Base-by-base conservation (phyloP, 768 basidiomycete genomes). In the Kwoniella pini region DNA sequence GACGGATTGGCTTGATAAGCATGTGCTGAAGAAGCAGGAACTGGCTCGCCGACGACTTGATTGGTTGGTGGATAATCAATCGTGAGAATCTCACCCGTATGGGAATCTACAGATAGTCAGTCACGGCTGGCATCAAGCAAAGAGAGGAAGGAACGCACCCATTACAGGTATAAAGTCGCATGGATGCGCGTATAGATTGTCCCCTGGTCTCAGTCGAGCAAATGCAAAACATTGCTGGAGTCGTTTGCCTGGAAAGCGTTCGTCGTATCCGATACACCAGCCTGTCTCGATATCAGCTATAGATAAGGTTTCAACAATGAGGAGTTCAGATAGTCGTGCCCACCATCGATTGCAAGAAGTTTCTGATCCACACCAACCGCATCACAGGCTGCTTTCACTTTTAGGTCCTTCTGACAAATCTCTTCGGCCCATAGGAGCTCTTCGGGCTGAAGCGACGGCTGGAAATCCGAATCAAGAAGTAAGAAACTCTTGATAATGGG, bases 241-340 rank as follows among this genome's bases (percentile, higher is more conserved):
- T 24, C 94, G 80, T 27, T 88, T 84, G 44, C 81, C 80, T 0
- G 89, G 87, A 81, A 94, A 96, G 13, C 93, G 86, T 21, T 86
- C 86, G 66, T 97, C 93, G 65, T 87, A 89, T 33, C 93, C 93
- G 63, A 97, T 87, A 0, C 88, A 85, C 93, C 93, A 97, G 2
- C 91, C 91, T 70, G 43, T 36, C 15, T 36, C 7, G 15, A 36
- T 36, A 15, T 36, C n/a, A n/a, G n/a, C n/a, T n/a, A n/a, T n/a
- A n/a, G n/a, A n/a, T n/a, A n/a, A n/a, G n/a, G n/a, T n/a, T n/a
- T n/a, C n/a, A n/a, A n/a, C n/a, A n/a, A n/a, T n/a, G n/a, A n/a
- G 15, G 53, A 74, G 91, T 85, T n/a, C n/a, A n/a, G n/a, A n/a
- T n/a, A n/a, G n/a, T n/a, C n/a, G n/a, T 24, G 44, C 58, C 57